phyloP scores from a whole-genome alignment of 176 grass and related monocot species.

The Poa pratensis region DNA sequence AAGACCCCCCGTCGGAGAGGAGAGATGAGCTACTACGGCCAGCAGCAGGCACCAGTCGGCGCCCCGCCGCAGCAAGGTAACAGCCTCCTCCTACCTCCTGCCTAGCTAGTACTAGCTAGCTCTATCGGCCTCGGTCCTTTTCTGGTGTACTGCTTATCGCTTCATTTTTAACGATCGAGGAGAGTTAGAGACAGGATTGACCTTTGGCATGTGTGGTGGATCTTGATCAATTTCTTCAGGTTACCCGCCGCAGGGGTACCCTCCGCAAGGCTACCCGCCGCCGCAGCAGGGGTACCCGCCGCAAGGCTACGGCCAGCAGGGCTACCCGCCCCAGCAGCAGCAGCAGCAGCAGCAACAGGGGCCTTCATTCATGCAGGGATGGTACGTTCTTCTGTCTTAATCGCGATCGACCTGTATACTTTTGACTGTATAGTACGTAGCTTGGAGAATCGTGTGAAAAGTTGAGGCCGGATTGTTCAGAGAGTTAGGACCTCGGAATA shows the following conservation, averaged over 20 bases:
- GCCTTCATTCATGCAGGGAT: constrained; percentile 74
- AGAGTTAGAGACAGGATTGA: background rate
- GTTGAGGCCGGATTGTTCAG: no score
- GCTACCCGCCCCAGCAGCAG: constrained; percentile 65
- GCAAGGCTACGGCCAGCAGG: constrained; percentile 46
- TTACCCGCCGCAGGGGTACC: constrained; percentile 60
- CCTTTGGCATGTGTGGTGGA: constrained; percentile 30
- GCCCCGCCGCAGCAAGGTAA: constrained; percentile 75
- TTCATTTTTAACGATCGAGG: background rate
- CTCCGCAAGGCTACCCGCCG: constrained; percentile 55
- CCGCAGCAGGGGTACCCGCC: constrained; percentile 56
- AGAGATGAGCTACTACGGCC: constrained; percentile 76
- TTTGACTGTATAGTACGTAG: no score
- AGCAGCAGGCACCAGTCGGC: constrained; percentile 73
- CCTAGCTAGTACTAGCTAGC: background rate
- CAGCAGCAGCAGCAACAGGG: constrained; percentile 57
- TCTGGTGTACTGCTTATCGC: background rate
- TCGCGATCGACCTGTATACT: no score
- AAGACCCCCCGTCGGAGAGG: background rate
- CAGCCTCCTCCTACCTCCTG: no score
- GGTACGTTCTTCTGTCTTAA: constrained; percentile 33
- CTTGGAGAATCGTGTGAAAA: no score
- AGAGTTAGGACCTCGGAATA: no score
- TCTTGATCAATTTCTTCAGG: constrained; percentile 38
- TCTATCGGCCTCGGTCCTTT: background rate